Conservation (phyloP, 1,139 yeast species). For the Magnusiomyces tetraspermus region DNA sequence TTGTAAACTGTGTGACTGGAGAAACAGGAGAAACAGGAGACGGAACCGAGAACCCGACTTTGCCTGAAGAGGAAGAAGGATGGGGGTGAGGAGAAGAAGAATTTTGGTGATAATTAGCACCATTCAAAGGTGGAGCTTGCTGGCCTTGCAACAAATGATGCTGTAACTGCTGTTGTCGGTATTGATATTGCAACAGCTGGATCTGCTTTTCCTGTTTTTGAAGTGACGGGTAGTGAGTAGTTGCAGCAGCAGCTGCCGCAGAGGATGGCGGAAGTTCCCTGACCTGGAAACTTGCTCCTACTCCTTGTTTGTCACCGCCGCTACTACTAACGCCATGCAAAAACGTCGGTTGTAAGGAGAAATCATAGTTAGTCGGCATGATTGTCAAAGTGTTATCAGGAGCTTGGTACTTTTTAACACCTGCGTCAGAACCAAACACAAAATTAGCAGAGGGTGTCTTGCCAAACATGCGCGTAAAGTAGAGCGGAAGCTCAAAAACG, state of each 20-base stretch:
- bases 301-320: too few species aligned
- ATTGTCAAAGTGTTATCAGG: neutral
- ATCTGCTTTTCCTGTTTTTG: neutral
- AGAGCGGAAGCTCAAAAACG: conserved; percentile 67
- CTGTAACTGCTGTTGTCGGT: neutral
- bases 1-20: neutral
- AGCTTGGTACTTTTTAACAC: conserved; percentile 1
- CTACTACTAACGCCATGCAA: too few species aligned
- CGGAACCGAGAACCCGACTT: neutral
- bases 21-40: too few species aligned
- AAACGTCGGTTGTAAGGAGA: neutral
- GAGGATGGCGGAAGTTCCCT: neutral
- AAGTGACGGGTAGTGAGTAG: neutral
- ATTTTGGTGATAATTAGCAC: too few species aligned
- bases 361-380: neutral
- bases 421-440: conserved; percentile 5
- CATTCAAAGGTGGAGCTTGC: neutral
- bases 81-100: too few species aligned
- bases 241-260: neutral
- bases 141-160: neutral
- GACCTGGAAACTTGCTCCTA: neutral
- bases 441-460: neutral
- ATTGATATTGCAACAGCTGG: neutral
- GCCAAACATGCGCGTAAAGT: conserved; percentile 43
- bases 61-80: too few species aligned